Evolutionary conservation across 75 land plant genomes (phyloP).

Genomic region (Adiantum capillusveneris): DNA sequence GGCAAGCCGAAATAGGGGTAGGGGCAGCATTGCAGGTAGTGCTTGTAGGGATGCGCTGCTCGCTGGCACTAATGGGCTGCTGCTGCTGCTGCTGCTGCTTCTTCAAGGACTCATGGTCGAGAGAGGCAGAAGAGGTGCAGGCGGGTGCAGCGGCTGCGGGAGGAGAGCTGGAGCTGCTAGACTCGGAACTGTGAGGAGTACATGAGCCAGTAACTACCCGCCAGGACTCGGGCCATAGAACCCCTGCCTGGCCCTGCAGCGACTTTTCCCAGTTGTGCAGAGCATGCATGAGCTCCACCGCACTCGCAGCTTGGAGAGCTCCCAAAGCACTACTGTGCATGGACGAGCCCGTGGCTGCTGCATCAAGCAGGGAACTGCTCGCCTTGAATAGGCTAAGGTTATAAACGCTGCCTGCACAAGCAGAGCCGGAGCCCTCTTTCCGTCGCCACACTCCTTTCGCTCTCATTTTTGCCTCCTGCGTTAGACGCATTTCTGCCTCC

Average conservation of each 20-base stretch:
- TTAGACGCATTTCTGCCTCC: constrained; percentile 26
- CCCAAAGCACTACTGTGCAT: too few relatives aligned
- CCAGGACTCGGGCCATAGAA: constrained; percentile 2
- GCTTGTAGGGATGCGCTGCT: too few relatives aligned
- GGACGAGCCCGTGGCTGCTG: too few relatives aligned
- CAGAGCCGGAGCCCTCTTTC: neutral
- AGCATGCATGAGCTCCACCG: neutral
- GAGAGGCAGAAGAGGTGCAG: too few relatives aligned
- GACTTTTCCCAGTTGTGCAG: constrained; percentile 2
- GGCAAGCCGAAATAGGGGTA: too few relatives aligned
- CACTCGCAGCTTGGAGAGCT: neutral
- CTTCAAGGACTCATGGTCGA: too few relatives aligned
- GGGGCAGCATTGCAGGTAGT: too few relatives aligned
- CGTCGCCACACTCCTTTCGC: neutral
- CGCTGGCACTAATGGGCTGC: too few relatives aligned
- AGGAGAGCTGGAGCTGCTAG: neutral
- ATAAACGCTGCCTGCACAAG: too few relatives aligned
- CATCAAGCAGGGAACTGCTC: too few relatives aligned
- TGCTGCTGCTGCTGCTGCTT: too few relatives aligned
- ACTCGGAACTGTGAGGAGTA: neutral
- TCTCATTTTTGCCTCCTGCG: constrained; percentile 13
- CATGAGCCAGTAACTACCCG: neutral
- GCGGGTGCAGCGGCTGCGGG: neutral
- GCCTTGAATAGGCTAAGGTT: too few relatives aligned
- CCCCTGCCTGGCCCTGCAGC: neutral